Base-by-base conservation (phyloP, 2,329 filamentous ascomycete genomes). In the Ilyonectria robusta region DNA sequence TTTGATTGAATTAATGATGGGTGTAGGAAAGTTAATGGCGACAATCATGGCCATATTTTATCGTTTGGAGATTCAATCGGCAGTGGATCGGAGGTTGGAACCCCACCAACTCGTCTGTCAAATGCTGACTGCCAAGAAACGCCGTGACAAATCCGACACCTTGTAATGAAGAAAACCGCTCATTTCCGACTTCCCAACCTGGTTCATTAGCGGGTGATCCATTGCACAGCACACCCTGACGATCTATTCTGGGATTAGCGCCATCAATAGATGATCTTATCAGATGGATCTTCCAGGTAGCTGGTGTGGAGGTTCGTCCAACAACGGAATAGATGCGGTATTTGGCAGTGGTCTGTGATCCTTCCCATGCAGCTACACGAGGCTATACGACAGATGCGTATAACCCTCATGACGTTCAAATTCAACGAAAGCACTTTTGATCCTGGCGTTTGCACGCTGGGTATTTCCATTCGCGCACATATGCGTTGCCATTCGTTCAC, bases 211-310 rank as follows among this genome's bases (percentile, higher is more conserved):
- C n/a, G n/a, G 44, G 37, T 7, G 61, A 54, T 53, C 35, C 35
- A 19, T 54, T 5, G 15, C 29, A 23, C 15, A 19, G 21, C n/a
- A 35, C 6, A n/a, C 19, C 35, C 21, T 53, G 19, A 19, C 23
- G 29, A 55, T 58, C 19, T 58, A 15, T 29, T 53, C 35, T 33
- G 35, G 15, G 33, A 4, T 33, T 55, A 21, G 23, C 31, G 21
- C 17, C 8, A 42, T 9, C 31, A 17, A 50, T 26, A 62, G 69
- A 70, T 70, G 66, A 71, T 71, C 62, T 73, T 67, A 71, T 68
- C 72, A 67, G 66, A 63, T 68, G 59, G 62, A 62, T 19, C 47
- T n/a, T 57, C 35, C 44, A 19, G 54, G 19, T 31, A 54, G 2
- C 13, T 19, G 51, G 9, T 29, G 23, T 15, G 15, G 21, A 40